Conservation (phyloP, 1,284 basidiomycete genomes). For the Meira miltonrushii region DNA sequence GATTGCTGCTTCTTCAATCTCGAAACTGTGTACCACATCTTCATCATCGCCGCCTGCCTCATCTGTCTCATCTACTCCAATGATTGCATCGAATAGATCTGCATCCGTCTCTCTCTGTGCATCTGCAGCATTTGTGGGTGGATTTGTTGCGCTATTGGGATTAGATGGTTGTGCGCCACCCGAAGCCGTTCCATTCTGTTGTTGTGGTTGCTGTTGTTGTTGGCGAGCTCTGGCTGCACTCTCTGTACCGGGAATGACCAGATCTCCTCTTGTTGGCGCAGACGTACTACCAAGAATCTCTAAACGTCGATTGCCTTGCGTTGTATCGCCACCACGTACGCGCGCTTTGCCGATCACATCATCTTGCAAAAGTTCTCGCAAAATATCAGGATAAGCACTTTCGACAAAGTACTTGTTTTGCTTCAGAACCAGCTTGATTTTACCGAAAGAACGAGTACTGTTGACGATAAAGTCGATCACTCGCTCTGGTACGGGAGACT, state of each 20-base stretch:
- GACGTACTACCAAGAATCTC: slow-evolving; percentile 34
- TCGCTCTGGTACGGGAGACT: slow-evolving; percentile 46
- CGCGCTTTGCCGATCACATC: slow-evolving; percentile 42
- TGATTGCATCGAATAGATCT: slow-evolving; percentile 50
- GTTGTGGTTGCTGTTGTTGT: slow-evolving; percentile 17
- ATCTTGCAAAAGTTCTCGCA: slow-evolving; percentile 47
- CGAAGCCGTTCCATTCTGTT: not conserved
- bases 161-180: not conserved
- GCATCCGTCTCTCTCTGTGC: slow-evolving; percentile 27
- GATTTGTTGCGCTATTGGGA: slow-evolving; percentile 15
- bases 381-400: slow-evolving; percentile 46
- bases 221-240: slow-evolving; percentile 28
- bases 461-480: slow-evolving; percentile 48
- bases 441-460: slow-evolving; percentile 49
- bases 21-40: slow-evolving; percentile 51
- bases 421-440: slow-evolving; percentile 52
- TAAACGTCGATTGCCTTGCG: slow-evolving; percentile 13
- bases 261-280: slow-evolving; percentile 40
- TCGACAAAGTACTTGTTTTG: slow-evolving; percentile 53
- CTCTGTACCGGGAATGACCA: slow-evolving; percentile 44
- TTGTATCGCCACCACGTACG: slow-evolving; percentile 28
- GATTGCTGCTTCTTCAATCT: slow-evolving; percentile 47
- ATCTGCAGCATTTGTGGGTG: slow-evolving; percentile 14
- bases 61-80: slow-evolving; percentile 49
- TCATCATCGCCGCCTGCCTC: slow-evolving; percentile 33